Evolutionary conservation across 2,329 filamentous ascomycete species (phyloP), one percentile per base, ranked within the genome.

Genomic region (Neopestalotiopsis rosae): DNA sequence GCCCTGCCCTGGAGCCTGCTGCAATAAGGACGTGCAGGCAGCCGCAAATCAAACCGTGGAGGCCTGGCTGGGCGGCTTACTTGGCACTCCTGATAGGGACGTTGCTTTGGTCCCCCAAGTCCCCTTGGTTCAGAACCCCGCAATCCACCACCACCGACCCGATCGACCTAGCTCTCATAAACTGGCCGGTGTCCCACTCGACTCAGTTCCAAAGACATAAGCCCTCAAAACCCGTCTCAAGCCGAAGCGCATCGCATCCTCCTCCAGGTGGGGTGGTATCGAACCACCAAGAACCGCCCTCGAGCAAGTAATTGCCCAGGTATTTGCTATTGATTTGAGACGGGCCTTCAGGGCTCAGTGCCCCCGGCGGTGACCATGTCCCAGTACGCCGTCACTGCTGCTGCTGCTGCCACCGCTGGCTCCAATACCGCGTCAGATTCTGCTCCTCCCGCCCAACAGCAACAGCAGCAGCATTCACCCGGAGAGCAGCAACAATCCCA

Each of bases 201-300:
- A 63, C 57, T 69, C 70, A 71, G 66, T 65, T 65, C 59, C 68
- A 49, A 56, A 40, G 68, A 67, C 71, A 72, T 74, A 77, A 76
- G 71, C 73, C 77, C 74, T 74, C 74, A 69, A 74, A 77, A 76
- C 74, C 77, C 77, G 77, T 72, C 74, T 77, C 74, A 77, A 79
- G 74, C 77, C 77, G 77, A 78, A 72, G 20, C 49, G 49, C 63
- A 66, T 66, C 63, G 63, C 63, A 57, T 66, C 63, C 49, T 66
- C 42, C 28, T 34, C 49, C 14, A 32, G 63, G 63, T 66, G 63
- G 63, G 63, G 63, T 66, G 63, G 42, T 32, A 66, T 66, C 32
- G 45, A 57, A 66, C 63, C 63, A 58, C 63, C 45, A 66, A 24
- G 52, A 28, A 56, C 45, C 24, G 72, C 57, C 68, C 28, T 61